These are phyloP conservation scores for Fagopyrum esculentum DNA, from an alignment of 148 eudicot genomes.

Conservation along the genomic window DNA sequence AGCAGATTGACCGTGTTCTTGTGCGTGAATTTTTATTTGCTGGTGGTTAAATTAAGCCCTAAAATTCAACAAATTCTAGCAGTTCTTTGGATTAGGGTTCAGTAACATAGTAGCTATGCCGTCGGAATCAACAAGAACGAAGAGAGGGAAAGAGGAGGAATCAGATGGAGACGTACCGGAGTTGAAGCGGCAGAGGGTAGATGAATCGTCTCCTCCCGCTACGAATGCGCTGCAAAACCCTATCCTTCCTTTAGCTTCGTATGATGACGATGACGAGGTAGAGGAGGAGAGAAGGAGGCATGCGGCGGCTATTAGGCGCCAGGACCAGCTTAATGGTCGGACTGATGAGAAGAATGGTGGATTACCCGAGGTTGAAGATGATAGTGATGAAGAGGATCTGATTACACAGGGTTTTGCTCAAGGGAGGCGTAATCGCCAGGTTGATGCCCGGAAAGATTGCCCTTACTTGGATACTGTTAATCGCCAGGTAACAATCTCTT, in stretches of 20 bases:
- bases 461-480: conserved; percentile 94
- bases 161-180: conserved; percentile 20
- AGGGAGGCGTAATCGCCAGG: conserved; percentile 34
- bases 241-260: conserved; percentile 65
- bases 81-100: not conserved
- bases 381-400: conserved; percentile 28
- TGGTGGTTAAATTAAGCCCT: not conserved
- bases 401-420: conserved; percentile 16
- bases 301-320: conserved; percentile 14
- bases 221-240: conserved; percentile 55
- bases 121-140: conserved; percentile 23
- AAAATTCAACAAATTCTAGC: not conserved
- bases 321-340: conserved; percentile 14
- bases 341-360: conserved; percentile 17
- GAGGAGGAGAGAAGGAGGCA: conserved; percentile 40
- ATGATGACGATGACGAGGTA: conserved; percentile 65
- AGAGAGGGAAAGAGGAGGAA: conserved; percentile 38
- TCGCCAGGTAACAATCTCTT: conserved; percentile 60
- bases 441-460: conserved; percentile 73
- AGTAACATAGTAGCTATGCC: conserved; percentile 14
- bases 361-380: conserved; percentile 16
- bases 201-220: conserved; percentile 25
- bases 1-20: not conserved
- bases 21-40: not conserved
- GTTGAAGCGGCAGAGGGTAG: conserved; percentile 49